Percentiles rank a stretch among this genome's conserved stretches.
phyloP scores from a whole-genome alignment of 2,329 filamentous ascomycete species.

The Claviceps cyperi region DNA sequence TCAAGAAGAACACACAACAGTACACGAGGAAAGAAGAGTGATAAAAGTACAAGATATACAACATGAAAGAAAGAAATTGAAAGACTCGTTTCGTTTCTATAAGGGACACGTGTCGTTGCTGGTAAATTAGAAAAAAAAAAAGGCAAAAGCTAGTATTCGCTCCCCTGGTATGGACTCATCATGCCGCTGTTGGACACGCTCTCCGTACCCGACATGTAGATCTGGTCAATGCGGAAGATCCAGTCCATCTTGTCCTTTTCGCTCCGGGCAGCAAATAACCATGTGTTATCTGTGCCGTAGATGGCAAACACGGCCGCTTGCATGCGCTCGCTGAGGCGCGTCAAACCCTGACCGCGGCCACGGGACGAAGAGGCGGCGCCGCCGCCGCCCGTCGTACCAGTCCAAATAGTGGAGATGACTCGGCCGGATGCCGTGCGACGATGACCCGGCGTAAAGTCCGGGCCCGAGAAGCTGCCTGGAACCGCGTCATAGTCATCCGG shows the following conservation, averaged over 20 bases:
- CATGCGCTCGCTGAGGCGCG: conserved; percentile 41
- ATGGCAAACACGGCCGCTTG: conserved; percentile 77
- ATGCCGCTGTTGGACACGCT: conserved; percentile 25
- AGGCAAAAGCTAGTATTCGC: conserved; percentile 14
- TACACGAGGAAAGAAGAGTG: background rate
- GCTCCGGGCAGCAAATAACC: conserved; percentile 78
- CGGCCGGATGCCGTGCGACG: conserved; percentile 35
- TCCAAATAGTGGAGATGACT: conserved; percentile 41
- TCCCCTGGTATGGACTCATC: conserved; percentile 19
- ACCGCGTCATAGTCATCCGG: conserved; percentile 24
- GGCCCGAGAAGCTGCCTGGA: conserved; percentile 15
- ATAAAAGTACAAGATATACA: background rate
- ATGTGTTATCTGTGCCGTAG: conserved; percentile 88
- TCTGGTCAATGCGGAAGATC: conserved; percentile 91
- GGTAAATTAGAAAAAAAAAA: background rate
- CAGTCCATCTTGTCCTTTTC: conserved; percentile 93
- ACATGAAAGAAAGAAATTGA: background rate
- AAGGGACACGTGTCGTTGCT: background rate
- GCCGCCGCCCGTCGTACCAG: conserved; percentile 25
- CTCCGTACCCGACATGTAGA: conserved; percentile 37
- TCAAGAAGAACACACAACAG: background rate
- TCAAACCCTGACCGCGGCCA: conserved; percentile 25
- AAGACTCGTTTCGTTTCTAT: background rate
- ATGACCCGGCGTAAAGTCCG: conserved; percentile 30
- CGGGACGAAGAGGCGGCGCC: conserved; percentile 12